These are phyloP conservation scores for Dothiorella sarmentorum DNA, from an alignment of 2,329 filamentous ascomycete genomes.

Conservation along the genomic window DNA sequence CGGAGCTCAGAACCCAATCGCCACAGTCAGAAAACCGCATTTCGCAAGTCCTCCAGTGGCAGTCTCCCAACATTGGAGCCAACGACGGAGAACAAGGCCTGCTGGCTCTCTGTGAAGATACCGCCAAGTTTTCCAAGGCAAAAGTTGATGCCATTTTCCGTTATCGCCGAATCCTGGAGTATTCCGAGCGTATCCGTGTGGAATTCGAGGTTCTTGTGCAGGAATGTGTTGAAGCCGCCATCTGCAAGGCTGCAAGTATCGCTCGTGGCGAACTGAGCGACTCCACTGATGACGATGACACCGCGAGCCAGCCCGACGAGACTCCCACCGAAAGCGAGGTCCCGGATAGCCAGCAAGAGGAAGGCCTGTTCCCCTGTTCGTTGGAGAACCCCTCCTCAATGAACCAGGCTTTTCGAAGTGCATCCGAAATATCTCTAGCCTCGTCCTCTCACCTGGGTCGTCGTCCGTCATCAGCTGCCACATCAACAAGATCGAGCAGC, in stretches of 20 bases:
- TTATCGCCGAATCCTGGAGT: slow-evolving; percentile 89
- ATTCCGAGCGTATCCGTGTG: slow-evolving; percentile 89
- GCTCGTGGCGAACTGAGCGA: slow-evolving; percentile 81
- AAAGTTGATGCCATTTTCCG: slow-evolving; percentile 94
- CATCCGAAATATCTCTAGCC: slow-evolving; percentile 47
- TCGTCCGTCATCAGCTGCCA: slow-evolving; percentile 60
- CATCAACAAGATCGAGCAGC: slow-evolving; percentile 82
- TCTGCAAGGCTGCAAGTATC: slow-evolving; percentile 84
- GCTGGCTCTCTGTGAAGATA: slow-evolving; percentile 83
- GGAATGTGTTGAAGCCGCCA: slow-evolving; percentile 89
- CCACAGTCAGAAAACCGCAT: slow-evolving; percentile 95
- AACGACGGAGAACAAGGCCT: slow-evolving; percentile 91
- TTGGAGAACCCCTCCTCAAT: slow-evolving; percentile 58
- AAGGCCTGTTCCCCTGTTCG: slow-evolving; percentile 58
- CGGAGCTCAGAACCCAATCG: slow-evolving; percentile 87
- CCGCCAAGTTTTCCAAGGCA: slow-evolving; percentile 74
- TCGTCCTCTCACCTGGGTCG: slow-evolving; percentile 42
- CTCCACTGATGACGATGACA: slow-evolving; percentile 48
- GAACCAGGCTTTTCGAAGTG: slow-evolving; percentile 54
- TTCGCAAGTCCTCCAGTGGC: slow-evolving; percentile 92
- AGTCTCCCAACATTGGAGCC: slow-evolving; percentile 82
- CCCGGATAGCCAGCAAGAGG: slow-evolving; percentile 44
- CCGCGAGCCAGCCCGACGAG: slow-evolving; percentile 22
- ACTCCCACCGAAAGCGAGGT: slow-evolving; percentile 29
- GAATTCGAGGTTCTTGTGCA: slow-evolving; percentile 92